Evolutionary conservation across 345 rosid species (phyloP), one percentile per base, ranked within the genome.

Genomic region (Heritiera fomes): DNA sequence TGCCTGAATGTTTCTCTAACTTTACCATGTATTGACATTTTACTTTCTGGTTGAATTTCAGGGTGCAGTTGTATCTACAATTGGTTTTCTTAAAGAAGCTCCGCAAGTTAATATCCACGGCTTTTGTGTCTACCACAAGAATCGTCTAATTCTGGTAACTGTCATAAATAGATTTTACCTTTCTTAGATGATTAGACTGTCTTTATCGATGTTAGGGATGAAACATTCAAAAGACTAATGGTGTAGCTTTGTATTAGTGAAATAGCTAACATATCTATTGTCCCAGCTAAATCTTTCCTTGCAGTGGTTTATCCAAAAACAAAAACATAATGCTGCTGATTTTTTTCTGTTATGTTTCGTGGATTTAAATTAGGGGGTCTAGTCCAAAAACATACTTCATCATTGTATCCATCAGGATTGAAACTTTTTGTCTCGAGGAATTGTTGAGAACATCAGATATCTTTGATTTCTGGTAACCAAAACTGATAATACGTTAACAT

Each of bases 71-170:
- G 82, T 92, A 60, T 93, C 97, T 62, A 95, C 97, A 45, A 92
- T 95, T 58, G 99, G 99, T 55, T 95, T 95, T 88, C 77, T 93
- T 64, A 93, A 95, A 86, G 97, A 93, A 82, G 94, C 99, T 84
- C 99, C 99, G 17, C 84, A 82, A 49, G 82, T 93, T 60, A 86
- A 81, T 76, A 71, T 93, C 76, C 93, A 88, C 66, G 99, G 98
- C 74, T 95, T 95, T 86, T 92, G 88, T 76, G 88, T 95, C 64
- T 95, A 93, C 82, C 94, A 95, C 86, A 95, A 90, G 85, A 95
- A 95, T 85, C 98, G 99, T 60, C 86, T 95, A 41, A 92, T 95
- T 77, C 83, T 89, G 94, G 99, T 93, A 80, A 78, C 71, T 80
- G 8, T 77, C 69, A 49, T 78, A 34, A 65, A 32, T 30, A 62